Evolutionary conservation across 352 stramenopile species (phyloP).

Genomic region (Pythium oligandrum): DNA sequence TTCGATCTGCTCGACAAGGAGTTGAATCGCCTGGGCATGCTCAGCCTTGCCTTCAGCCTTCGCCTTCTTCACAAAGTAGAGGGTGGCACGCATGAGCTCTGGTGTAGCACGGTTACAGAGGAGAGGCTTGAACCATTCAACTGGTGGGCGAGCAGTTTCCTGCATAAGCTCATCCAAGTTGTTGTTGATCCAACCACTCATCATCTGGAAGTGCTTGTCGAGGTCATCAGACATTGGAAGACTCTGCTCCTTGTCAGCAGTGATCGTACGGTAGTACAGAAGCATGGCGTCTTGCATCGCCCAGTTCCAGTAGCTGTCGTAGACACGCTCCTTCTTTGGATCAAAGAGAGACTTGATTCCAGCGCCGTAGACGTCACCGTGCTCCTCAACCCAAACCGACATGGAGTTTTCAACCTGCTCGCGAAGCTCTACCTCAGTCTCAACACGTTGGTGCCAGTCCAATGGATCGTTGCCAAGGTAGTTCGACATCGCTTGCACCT

Average conservation of each 20-base stretch:
- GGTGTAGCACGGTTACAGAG: conserved; percentile 48
- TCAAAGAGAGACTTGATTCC: conserved; percentile 40
- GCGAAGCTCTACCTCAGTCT: conserved; percentile 26
- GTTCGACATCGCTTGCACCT: conserved; percentile 22
- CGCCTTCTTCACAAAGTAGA: conserved; percentile 32
- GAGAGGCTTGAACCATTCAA: conserved; percentile 49
- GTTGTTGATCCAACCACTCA: conserved; percentile 40
- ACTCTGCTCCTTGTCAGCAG: conserved; percentile 8
- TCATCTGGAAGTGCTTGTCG: conserved; percentile 31
- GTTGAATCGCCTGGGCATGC: conserved; percentile 38
- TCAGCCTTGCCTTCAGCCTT: conserved; percentile 27
- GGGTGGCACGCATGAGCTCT: conserved; percentile 34
- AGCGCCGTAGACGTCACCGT: conserved; percentile 36
- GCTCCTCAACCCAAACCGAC: conserved; percentile 29
- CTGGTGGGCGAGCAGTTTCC: conserved; percentile 18
- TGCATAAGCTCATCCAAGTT: conserved; percentile 25
- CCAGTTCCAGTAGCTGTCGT: conserved; percentile 61
- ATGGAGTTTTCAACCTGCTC: conserved; percentile 30
- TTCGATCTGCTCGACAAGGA: conserved; percentile 43
- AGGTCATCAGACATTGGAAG: conserved; percentile 13
- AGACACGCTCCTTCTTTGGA: conserved; percentile 34
- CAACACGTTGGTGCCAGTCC: conserved; percentile 22
- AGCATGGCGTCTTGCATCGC: conserved; percentile 41
- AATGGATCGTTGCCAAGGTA: conserved; percentile 30
- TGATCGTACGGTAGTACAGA: conserved; percentile 32